phyloP scores from a whole-genome alignment of 2,329 filamentous ascomycete species.

The Aspergillus clavatus region DNA sequence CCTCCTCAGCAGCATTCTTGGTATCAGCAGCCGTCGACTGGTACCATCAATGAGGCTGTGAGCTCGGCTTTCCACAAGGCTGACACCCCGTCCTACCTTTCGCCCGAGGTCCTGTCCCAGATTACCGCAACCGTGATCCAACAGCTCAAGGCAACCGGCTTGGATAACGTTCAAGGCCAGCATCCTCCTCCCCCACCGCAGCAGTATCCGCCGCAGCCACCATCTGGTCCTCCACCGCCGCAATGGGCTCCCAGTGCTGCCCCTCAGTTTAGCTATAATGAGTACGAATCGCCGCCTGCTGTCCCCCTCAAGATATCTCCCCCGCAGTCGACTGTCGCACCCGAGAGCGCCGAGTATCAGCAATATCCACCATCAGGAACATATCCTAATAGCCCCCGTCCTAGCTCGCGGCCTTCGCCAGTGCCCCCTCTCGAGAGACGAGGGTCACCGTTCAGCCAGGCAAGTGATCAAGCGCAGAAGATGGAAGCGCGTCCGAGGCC shows the following conservation, averaged over 20 bases:
- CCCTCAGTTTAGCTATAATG: conserved; percentile 8
- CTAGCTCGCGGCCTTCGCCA: conserved; percentile 19
- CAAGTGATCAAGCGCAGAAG: conserved; percentile 30
- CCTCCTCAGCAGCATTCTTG: conserved; percentile 15
- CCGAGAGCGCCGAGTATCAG: conserved; percentile 12
- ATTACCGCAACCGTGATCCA: conserved; percentile 57
- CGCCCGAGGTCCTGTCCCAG: conserved; percentile 57
- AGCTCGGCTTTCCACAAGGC: conserved; percentile 52
- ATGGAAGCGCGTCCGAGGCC: conserved; percentile 33
- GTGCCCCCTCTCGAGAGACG: conserved; percentile 23
- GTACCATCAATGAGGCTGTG: conserved; percentile 54
- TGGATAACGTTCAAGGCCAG: conserved; percentile 28
- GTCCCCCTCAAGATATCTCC: conserved; percentile 18
- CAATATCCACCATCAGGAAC: conserved; percentile 18
- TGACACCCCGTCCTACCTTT: conserved; percentile 47
- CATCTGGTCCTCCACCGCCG: conserved; percentile 16
- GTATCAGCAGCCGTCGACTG: conserved; percentile 20
- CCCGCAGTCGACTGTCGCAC: conserved; percentile 8
- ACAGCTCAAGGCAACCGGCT: conserved; percentile 49
- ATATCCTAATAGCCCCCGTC: conserved; percentile 19
- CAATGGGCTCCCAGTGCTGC: conserved; percentile 19
- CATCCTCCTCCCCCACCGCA: conserved; percentile 21
- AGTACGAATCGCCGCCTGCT: conserved; percentile 18
- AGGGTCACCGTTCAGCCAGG: conserved; percentile 34
- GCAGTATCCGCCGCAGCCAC: conserved; percentile 23